A percentile compares a stretch with the other conserved stretches of the same genome.
phyloP scores from a whole-genome alignment of 768 basidiomycete genomes.

The Wakefieldia striispora region DNA sequence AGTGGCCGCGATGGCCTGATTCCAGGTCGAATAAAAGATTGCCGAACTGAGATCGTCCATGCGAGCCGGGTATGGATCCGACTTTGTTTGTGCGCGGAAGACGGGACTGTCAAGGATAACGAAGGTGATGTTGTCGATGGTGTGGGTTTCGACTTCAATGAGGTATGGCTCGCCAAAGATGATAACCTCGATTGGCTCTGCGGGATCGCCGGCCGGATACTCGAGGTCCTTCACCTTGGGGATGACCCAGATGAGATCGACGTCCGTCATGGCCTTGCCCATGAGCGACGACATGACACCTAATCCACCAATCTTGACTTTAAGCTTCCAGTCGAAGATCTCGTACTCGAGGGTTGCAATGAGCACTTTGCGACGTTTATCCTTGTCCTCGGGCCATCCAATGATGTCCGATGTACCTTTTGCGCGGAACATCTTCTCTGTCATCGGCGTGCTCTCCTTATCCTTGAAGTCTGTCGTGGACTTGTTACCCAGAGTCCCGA shows the following conservation, averaged over 20 bases:
- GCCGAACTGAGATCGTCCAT: conserved; percentile 97
- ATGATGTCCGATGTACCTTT: conserved; percentile 72
- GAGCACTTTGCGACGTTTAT: conserved; percentile 87
- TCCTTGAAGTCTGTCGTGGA: conserved; percentile 75
- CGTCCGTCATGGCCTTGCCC: conserved; percentile 98
- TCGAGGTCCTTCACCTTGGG: conserved; percentile 95
- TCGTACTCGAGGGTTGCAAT: conserved; percentile 95
- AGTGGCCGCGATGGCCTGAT: conserved; percentile 92
- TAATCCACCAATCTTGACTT: conserved; percentile 96
- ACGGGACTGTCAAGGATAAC: conserved; percentile 93
- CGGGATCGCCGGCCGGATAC: conserved; percentile 87
- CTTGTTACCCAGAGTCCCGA: conserved; percentile 61
- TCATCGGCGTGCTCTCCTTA: conserved; percentile 58
- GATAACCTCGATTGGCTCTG: conserved; percentile 92
- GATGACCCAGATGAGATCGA: conserved; percentile 90
- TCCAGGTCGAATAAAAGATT: conserved; percentile 98
- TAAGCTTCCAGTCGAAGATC: conserved; percentile 95
- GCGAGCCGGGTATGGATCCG: conserved; percentile 93
- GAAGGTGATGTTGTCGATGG: conserved; percentile 93
- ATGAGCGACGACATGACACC: conserved; percentile 98
- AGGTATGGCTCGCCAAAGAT: conserved; percentile 96
- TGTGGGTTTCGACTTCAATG: conserved; percentile 93
- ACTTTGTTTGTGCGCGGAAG: conserved; percentile 94
- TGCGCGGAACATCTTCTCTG: conserved; percentile 70
- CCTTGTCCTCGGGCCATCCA: conserved; percentile 95